These are phyloP conservation scores for Prasinococcaceae sp. DNA, from an alignment of 139 green algal genomes.

Conservation along the genomic window DNA sequence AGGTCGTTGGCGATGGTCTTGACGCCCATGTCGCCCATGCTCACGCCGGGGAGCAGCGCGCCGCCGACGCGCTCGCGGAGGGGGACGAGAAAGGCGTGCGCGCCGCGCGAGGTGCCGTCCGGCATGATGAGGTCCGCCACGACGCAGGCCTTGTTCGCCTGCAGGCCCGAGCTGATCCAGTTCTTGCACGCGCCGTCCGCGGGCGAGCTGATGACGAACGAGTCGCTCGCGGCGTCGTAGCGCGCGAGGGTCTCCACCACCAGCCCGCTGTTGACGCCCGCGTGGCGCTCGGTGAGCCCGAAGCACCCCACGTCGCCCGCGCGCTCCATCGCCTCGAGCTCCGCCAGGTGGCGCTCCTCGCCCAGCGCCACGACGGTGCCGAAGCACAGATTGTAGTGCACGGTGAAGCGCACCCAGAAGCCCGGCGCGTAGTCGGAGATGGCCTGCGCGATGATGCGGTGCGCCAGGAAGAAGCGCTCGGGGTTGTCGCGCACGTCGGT, in stretches of 20 bases:
- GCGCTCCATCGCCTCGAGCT: conserved; percentile 3
- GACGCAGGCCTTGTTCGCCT: conserved; percentile 11
- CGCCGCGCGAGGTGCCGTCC: conserved; percentile 1
- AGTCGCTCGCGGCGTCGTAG: conserved; percentile 1
- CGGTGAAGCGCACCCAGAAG: conserved; percentile 24
- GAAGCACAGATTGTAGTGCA: conserved; percentile 27
- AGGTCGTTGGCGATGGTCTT: conserved; percentile 25
- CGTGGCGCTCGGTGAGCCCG: conserved; percentile 16
- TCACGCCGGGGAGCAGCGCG: conserved; percentile 1
- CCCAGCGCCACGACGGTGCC: conserved; percentile 18
- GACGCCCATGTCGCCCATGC: conserved; percentile 15
- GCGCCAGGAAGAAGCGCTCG: conserved; percentile 10
- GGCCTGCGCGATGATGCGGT: conserved; percentile 1
- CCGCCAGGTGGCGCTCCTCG: not conserved
- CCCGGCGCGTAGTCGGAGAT: conserved; percentile 2
- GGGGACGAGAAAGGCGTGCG: conserved; percentile 17
- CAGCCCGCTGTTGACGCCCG: conserved; percentile 21
- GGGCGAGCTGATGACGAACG: conserved; percentile 13
- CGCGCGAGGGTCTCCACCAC: conserved; percentile 16
- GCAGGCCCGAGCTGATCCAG: conserved; percentile 22
- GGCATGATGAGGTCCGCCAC: conserved; percentile 9
- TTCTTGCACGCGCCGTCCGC: conserved; percentile 17
- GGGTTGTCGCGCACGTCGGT: conserved; percentile 2
- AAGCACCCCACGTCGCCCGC: conserved; percentile 20
- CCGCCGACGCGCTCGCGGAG: not conserved